Percentiles rank a stretch among this genome's conserved stretches.
Conservation (phyloP, 495 filamentous ascomycete species). For the Neurospora tetraspora region DNA sequence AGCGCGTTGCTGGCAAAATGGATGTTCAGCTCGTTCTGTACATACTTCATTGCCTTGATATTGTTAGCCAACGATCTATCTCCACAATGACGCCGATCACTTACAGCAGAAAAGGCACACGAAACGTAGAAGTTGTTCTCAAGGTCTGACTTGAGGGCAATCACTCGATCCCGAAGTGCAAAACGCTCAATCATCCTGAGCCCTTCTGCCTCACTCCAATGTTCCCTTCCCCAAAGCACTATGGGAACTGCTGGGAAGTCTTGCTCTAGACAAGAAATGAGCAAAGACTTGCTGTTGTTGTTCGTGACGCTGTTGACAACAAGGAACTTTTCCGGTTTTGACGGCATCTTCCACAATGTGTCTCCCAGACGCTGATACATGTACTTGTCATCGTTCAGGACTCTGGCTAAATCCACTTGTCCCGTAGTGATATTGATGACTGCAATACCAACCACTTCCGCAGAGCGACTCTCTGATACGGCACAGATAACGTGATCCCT, state of each 20-base stretch:
- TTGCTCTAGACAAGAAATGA: constrained; percentile 50
- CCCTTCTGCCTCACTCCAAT: constrained; percentile 79
- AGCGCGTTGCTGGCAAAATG: constrained; percentile 69
- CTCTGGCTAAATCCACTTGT: constrained; percentile 42
- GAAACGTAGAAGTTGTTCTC: constrained; percentile 82
- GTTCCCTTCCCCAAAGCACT: constrained; percentile 63
- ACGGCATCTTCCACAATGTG: constrained; percentile 59
- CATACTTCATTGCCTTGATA: constrained; percentile 65
- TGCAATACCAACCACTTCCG: constrained; percentile 73
- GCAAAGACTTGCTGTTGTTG: constrained; percentile 63
- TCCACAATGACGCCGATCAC: constrained; percentile 15
- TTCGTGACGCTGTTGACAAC: constrained; percentile 43
- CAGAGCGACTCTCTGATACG: constrained; percentile 76
- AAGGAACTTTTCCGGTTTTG: constrained; percentile 7
- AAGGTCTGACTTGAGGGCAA: constrained; percentile 67
- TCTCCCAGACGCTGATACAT: constrained; percentile 53
- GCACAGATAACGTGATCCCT: constrained; percentile 71
- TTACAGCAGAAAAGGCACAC: constrained; percentile 80
- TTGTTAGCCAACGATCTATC: constrained; percentile 1
- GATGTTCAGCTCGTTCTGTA: constrained; percentile 52
- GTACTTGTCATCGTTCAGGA: constrained; percentile 74
- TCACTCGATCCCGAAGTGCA: constrained; percentile 65
- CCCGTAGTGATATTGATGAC: constrained; percentile 77
- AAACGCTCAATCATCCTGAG: constrained; percentile 71
- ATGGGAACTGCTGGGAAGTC: constrained; percentile 50